Evolutionary conservation across 2,329 filamentous ascomycete species (phyloP).

Genomic region (Ploettnerulaceae sp.): DNA sequence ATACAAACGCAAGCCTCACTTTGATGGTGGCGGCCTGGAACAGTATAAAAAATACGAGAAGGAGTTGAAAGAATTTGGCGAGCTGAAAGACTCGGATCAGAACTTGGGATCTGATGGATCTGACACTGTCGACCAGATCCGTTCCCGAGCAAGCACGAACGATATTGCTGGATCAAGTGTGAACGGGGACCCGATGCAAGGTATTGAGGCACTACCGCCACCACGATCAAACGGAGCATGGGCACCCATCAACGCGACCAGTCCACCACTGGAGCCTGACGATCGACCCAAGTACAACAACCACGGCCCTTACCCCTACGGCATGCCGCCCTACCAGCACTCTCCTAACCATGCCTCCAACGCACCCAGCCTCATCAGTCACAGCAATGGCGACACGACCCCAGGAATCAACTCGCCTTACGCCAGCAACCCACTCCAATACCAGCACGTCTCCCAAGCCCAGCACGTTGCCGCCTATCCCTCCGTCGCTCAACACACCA

Average conservation of each 20-base stretch:
- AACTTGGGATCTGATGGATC: constrained; percentile 23
- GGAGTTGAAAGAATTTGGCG: constrained; percentile 51
- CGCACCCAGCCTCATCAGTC: constrained; percentile 25
- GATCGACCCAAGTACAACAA: constrained; percentile 24
- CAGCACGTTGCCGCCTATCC: constrained; percentile 10
- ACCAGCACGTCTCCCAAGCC: constrained; percentile 11
- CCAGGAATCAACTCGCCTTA: constrained; percentile 28
- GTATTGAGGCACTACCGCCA: constrained; percentile 25
- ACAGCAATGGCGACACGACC: constrained; percentile 27
- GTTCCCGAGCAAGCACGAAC: constrained; percentile 29
- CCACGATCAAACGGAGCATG: constrained; percentile 25
- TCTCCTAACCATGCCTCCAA: constrained; percentile 24
- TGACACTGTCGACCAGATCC: constrained; percentile 23
- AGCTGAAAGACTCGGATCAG: constrained; percentile 23
- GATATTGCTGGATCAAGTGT: constrained; percentile 21
- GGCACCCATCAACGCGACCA: constrained; percentile 29
- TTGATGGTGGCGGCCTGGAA: constrained; percentile 46
- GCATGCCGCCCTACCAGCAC: constrained; percentile 20
- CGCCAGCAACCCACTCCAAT: constrained; percentile 14
- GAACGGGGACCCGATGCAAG: constrained; percentile 32
- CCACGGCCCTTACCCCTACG: constrained; percentile 20
- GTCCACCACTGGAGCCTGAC: constrained; percentile 22
- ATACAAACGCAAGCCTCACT: constrained; percentile 15
- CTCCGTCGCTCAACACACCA: constrained; percentile 16
- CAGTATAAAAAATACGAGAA: constrained; percentile 49